Conservation (phyloP, 495 filamentous ascomycete species). For the Neohortaea acidophila region DNA sequence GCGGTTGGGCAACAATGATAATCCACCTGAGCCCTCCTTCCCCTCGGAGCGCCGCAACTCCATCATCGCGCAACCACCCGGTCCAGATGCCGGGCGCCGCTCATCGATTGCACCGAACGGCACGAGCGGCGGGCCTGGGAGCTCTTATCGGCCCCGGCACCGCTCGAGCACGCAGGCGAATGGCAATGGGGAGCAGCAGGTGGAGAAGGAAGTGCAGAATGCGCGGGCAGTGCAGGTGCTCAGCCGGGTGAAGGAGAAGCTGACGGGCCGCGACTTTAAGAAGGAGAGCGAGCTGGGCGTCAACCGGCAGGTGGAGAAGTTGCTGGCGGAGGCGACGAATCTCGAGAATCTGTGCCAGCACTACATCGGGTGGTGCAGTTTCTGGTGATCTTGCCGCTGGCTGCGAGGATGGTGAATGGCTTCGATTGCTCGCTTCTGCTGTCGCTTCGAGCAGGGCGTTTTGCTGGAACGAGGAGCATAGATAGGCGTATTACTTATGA, state of each 20-base stretch:
- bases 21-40: slow-evolving; percentile 63
- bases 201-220: slow-evolving; percentile 70
- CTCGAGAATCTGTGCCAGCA: slow-evolving; percentile 97
- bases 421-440: no score
- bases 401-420: no score
- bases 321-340: slow-evolving; percentile 88
- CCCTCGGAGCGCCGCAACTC: slow-evolving; percentile 58
- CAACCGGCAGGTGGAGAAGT: slow-evolving; percentile 80
- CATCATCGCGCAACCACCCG: slow-evolving; percentile 44
- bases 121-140: slow-evolving; percentile 6
- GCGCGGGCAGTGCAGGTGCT: slow-evolving; percentile 84
- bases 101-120: slow-evolving; percentile 10
- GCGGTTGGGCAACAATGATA: slow-evolving; percentile 78
- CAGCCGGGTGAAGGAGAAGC: slow-evolving; percentile 80
- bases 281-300: slow-evolving; percentile 65
- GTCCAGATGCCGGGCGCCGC: slow-evolving; percentile 6
- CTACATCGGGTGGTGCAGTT: slow-evolving; percentile 95
- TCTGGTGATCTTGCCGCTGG: slow-evolving; percentile 69
- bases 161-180: slow-evolving; percentile 18
- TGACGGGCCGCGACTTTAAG: slow-evolving; percentile 60
- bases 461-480: no score
- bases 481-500: no score
- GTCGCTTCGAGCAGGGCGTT: no score
- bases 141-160: slow-evolving; percentile 22
- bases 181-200: slow-evolving; percentile 24